Percentiles rank a stretch among this genome's conserved stretches.
phyloP scores from a whole-genome alignment of 1,139 yeast genomes.

The Debaryomyces robertsiae region DNA sequence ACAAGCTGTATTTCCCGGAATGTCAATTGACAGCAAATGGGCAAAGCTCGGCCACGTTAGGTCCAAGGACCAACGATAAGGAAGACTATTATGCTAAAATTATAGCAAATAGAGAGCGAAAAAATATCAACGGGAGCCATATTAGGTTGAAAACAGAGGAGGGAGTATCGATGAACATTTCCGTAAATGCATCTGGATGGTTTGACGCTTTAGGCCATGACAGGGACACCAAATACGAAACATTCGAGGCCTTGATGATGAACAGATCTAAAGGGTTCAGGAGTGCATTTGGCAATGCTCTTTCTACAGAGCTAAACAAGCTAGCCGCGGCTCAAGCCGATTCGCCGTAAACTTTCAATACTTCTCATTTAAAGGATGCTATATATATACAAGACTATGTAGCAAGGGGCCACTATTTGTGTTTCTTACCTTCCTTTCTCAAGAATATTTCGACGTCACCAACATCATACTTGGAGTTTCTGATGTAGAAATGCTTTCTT shows the following conservation, averaged over 20 bases:
- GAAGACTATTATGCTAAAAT: constrained; percentile 10
- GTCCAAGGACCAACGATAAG: not conserved
- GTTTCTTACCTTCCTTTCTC: constrained; percentile 29
- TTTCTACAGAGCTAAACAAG: constrained; percentile 26
- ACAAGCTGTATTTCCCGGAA: constrained; percentile 27
- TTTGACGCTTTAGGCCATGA: constrained; percentile 15
- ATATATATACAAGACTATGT: constrained; percentile 18
- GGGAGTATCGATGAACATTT: constrained; percentile 22
- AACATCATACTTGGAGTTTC: constrained; percentile 82
- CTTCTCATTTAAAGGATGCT: no score
- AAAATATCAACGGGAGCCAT: constrained; percentile 13
- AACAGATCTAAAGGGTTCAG: constrained; percentile 35
- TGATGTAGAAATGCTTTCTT: constrained; percentile 84
- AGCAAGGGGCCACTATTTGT: constrained; percentile 7
- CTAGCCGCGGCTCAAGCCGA: constrained; percentile 12
- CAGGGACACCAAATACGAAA: constrained; percentile 31
- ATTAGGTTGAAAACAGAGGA: constrained; percentile 25
- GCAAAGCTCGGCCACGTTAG: not conserved
- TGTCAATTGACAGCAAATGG: constrained; percentile 19
- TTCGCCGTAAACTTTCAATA: constrained; percentile 1
- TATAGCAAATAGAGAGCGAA: not conserved
- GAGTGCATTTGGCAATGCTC: constrained; percentile 29
- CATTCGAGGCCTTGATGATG: constrained; percentile 51
- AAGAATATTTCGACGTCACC: constrained; percentile 64
- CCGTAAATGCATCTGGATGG: constrained; percentile 44